Percentiles rank a stretch among this genome's conserved stretches.
Evolutionary conservation across 129 eudicot species (phyloP).

Genomic region (Flaveria bidentis): DNA sequence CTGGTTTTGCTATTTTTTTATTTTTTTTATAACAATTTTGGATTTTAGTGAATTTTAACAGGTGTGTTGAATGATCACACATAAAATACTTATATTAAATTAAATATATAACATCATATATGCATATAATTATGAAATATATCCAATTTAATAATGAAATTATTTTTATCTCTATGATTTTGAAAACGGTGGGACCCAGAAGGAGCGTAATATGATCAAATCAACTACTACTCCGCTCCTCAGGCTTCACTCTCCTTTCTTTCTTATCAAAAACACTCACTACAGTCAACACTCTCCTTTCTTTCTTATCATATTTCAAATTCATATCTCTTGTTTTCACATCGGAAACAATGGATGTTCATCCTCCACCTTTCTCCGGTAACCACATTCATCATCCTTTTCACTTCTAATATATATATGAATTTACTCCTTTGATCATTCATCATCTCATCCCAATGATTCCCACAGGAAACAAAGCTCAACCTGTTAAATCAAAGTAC

Average conservation of each 20-base stretch:
- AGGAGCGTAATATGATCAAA: slow-evolving; percentile 32
- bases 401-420: background rate
- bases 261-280: slow-evolving; percentile 20
- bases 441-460: background rate
- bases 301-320: background rate
- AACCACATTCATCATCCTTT: background rate
- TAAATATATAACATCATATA: no score
- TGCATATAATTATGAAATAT: no score
- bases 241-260: background rate
- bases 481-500: slow-evolving; percentile 40
- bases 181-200: background rate
- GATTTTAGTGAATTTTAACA: no score
- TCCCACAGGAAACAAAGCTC: slow-evolving; percentile 32
- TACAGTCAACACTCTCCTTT: no score
- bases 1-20: no score
- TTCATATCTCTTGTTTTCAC: background rate
- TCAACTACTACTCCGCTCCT: background rate
- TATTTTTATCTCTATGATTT: no score
- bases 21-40: no score
- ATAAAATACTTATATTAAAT: no score
- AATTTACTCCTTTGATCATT: background rate
- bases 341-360: slow-evolving; percentile 35
- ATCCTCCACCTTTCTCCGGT: slow-evolving; percentile 67
- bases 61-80: no score
- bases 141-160: no score